Conservation (phyloP, 2,329 filamentous ascomycete species). For the Leptographium radiaticola region DNA sequence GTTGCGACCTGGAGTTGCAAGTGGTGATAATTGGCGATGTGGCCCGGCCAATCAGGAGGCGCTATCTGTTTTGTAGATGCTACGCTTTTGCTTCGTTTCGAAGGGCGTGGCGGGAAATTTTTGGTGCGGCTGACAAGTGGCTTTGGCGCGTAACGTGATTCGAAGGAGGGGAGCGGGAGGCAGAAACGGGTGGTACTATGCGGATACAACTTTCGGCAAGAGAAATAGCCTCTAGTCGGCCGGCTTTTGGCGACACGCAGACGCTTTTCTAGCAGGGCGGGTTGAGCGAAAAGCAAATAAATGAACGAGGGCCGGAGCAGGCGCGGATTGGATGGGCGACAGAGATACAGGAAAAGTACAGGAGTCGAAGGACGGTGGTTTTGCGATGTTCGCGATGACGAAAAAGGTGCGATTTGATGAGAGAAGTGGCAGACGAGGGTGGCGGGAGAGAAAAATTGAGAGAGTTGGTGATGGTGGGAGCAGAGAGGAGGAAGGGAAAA, state of each 20-base stretch:
- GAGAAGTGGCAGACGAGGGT: constrained; percentile 21
- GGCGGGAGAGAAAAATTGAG: constrained; percentile 11
- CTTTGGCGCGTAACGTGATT: not conserved
- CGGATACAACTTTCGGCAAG: not conserved
- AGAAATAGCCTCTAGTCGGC: constrained; percentile 7
- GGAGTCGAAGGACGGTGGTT: constrained; percentile 23
- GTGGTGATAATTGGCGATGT: not conserved
- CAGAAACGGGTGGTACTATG: not conserved
- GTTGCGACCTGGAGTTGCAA: not conserved
- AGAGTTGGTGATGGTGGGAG: constrained; percentile 11
- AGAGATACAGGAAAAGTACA: constrained; percentile 17
- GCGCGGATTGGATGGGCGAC: constrained; percentile 13
- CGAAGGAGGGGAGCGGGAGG: not conserved
- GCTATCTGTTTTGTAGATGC: not conserved
- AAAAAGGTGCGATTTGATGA: constrained; percentile 24
- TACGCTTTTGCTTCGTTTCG: constrained; percentile 1
- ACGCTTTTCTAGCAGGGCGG: not conserved
- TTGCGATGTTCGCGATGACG: constrained; percentile 18
- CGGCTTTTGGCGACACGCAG: not conserved
- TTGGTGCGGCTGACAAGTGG: not conserved
- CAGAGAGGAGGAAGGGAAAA: constrained; percentile 8
- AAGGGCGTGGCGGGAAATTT: not conserved
- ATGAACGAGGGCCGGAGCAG: constrained; percentile 11
- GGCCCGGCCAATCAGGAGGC: not conserved
- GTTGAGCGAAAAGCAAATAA: not conserved